Conservation (phyloP, 164 flowering plant genomes). For the Stephania cephalantha region DNA sequence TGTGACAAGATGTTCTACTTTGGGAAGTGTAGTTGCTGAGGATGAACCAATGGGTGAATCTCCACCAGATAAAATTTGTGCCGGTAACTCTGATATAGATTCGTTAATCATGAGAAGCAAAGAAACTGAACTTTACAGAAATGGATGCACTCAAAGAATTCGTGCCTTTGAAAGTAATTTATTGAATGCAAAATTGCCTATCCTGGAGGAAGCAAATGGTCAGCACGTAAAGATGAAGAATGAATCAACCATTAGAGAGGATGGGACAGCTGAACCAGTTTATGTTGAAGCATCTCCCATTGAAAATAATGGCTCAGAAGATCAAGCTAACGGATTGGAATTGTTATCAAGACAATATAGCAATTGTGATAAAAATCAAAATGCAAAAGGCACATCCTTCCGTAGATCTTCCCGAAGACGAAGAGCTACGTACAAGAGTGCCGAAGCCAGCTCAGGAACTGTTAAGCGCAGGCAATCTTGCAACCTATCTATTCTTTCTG, state of each 20-base stretch:
- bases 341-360: neutral
- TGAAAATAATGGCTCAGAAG: constrained; percentile 11
- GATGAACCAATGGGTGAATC: constrained; percentile 13
- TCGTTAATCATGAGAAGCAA: constrained; percentile 55
- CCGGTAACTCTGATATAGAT: constrained; percentile 43
- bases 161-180: constrained; percentile 55
- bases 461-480: constrained; percentile 13
- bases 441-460: constrained; percentile 12
- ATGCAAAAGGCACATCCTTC: constrained; percentile 11
- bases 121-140: constrained; percentile 54
- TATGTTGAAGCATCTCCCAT: constrained; percentile 8
- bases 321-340: constrained; percentile 11
- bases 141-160: constrained; percentile 72
- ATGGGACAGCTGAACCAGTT: constrained; percentile 20
- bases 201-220: constrained; percentile 29
- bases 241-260: constrained; percentile 19
- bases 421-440: constrained; percentile 23
- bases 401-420: constrained; percentile 23
- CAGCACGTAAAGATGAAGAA: constrained; percentile 16
- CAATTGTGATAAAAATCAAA: constrained; percentile 15
- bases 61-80: constrained; percentile 19
- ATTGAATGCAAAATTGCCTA: constrained; percentile 29
- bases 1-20: constrained; percentile 11
- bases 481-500: constrained; percentile 18
- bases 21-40: constrained; percentile 7